Evolutionary conservation across 2,329 filamentous ascomycete species (phyloP), one percentile per base, ranked within the genome.

Genomic region (Phialophora expanda): DNA sequence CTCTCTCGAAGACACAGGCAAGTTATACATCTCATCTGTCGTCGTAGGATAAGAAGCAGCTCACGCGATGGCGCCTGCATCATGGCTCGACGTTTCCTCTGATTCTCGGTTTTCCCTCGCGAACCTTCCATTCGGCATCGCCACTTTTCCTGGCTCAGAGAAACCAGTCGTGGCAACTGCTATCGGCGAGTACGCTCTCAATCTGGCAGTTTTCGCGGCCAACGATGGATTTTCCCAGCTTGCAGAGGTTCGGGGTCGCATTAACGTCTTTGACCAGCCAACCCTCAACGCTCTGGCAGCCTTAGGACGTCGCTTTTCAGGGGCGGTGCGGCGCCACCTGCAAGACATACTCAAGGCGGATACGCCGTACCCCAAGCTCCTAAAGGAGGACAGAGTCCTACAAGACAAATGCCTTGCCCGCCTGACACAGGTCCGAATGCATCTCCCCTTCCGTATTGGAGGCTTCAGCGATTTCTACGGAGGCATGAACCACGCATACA

Each of bases 401-500:
- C 53, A 34, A 14, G n/a, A 30, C 3, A 12, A 4, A 54, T 53
- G 28, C 12, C 30, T 67, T 11, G 32, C 51, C n/a, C 61, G 38
- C 3, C 7, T 86, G 17, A 68, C 75, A 38, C 72, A 78, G 41
- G 80, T 83, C n/a, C 75, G 75, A 2, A 75, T 86, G 70, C 83
- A 88, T 71, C 72, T 89, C 0, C 87, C 87, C 0, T 75, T 89
- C 50, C 74, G 78, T 2, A 82, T 87, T 22, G 80, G 80, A 5
- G 86, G 85, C 50, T 89, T 87, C 71, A 84, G 79, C 53, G 87
- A 88, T 73, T 87, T 86, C 74, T 85, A 82, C 1, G 54, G 56
- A 1, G 65, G 61, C 17, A 30, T 58, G 14, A 44, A 67, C 56
- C 65, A 67, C 44, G 65, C 65, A 4, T 22, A 50, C 17, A 67